Base-by-base conservation (phyloP, 768 basidiomycete genomes). In the Suillus lakei region DNA sequence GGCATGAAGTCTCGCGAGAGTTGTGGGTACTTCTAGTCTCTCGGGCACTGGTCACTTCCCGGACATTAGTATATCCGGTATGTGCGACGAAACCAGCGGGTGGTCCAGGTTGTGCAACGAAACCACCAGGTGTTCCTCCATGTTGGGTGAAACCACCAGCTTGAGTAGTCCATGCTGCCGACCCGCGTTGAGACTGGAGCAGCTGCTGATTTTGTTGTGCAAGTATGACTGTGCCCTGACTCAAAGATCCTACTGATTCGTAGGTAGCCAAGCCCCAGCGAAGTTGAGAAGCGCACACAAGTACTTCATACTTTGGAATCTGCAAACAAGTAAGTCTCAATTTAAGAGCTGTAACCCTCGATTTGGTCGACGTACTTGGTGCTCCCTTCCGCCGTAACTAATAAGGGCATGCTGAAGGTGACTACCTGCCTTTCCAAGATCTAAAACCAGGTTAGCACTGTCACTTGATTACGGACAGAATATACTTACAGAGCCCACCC, bases 181-280 rank as follows among this genome's bases (percentile, higher is more conserved):
- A 36, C 7, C 4, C 26, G 28, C 32, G 66, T 63, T 76, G 58
- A 13, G 58, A 59, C 10, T 59, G 58, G 7, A 5, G 23, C 58
- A 4, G 26, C 36, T 63, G 39, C 36, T 60, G 46, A 34, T 32
- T 32, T 41, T 69, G 66, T 44, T 69, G 63, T 10, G 76, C 75
- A 50, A 77, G 74, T 44, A 77, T 61, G 44, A 77, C 74, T 1
- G 76, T 77, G 10, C 76, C 77, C 64, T 74, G 77, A 16, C 63
- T 30, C 41, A 74, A 69, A 44, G 56, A 41, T 4, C 60, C 46
- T 10, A 69, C 66, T 16, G 51, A 0, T 15, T 67, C 69, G 2
- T 53, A 30, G 38, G 62, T 16, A 55, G 62, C 23, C 34, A 63
- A 28, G 15, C 62, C 62, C 62, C 62, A 63, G 13, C 50, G 50